Evolutionary conservation across 208 protist species (phyloP), one percentile per base, ranked within the genome.

Genomic region (Trypanosoma avium): DNA sequence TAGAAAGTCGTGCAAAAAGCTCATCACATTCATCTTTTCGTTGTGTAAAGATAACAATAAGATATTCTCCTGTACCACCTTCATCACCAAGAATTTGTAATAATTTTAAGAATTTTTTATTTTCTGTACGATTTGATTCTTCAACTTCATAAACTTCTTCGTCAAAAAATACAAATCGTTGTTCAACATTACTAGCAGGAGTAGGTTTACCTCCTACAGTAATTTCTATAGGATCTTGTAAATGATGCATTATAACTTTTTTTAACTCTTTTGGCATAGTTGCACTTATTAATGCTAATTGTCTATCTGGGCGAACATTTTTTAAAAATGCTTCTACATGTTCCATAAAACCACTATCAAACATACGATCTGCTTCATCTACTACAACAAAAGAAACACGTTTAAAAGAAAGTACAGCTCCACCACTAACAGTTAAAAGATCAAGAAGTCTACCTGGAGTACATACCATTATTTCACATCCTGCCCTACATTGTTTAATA

Each of bases 311-410:
- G 24, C 90, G 84, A 22, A 96, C 85, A 70, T 97, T 95, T 40
- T 82, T 78, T 38, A 97, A 46, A 67, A 98, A 97, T 5, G 86
- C 88, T 40, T 81, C 79, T 9, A 97, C 86, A 71, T 98, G 96
- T 60, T 95, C 89, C 61, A 85, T 88, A 76, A 98, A 98, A 26
- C 96, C 96, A 62, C 89, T 88, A 62, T 98, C 94, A 71, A 98
- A 97, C 68, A 98, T 85, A 33, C 94, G 79, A 65, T 98, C 96
- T 0, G 94, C 96, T 64, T 98, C 96, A 80, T 98, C 96, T 19
- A 98, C 75, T 9, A 97, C 85, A 12, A 97, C 86, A 48, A 96
- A 96, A 17, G 92, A 90, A 0, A 81, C 75, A 35, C 85, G 75
- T 27, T 58, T 42, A 40, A 97, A 70, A 2, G 75, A 76, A 58